A percentile compares a stretch with the other conserved stretches of the same genome.
Conservation (phyloP, 768 basidiomycete genomes). For the Rhizopogon vulgaris region DNA sequence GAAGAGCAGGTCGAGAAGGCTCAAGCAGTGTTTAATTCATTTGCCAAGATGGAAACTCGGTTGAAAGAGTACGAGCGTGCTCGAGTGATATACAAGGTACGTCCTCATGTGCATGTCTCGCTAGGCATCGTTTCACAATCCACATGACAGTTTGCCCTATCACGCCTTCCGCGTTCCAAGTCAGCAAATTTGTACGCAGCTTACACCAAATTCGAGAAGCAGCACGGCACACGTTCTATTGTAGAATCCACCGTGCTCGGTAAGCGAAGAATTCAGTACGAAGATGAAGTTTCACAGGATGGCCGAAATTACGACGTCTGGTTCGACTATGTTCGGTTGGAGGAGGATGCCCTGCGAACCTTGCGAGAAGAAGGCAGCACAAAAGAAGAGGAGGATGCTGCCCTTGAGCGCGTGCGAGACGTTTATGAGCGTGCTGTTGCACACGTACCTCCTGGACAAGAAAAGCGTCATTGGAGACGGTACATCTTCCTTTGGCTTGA, state of each 20-base stretch:
- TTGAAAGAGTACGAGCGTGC: slow-evolving; percentile 96
- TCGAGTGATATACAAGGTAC: slow-evolving; percentile 92
- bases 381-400: slow-evolving; percentile 59
- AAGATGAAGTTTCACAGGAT: slow-evolving; percentile 90
- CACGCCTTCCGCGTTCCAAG: slow-evolving; percentile 87
- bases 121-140: slow-evolving; percentile 1
- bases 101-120: not conserved
- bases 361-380: slow-evolving; percentile 71
- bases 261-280: slow-evolving; percentile 97
- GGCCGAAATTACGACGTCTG: slow-evolving; percentile 95
- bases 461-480: slow-evolving; percentile 88
- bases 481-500: slow-evolving; percentile 93
- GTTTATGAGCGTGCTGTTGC: slow-evolving; percentile 94
- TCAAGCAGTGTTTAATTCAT: slow-evolving; percentile 87
- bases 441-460: slow-evolving; percentile 89
- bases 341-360: slow-evolving; percentile 81
- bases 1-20: slow-evolving; percentile 84
- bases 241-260: slow-evolving; percentile 93
- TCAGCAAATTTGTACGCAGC: slow-evolving; percentile 83
- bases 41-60: slow-evolving; percentile 96
- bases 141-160: slow-evolving; percentile 76
- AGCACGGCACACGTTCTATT: slow-evolving; percentile 83
- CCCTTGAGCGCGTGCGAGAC: slow-evolving; percentile 71
- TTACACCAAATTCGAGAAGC: slow-evolving; percentile 98
- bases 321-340: slow-evolving; percentile 94